Evolutionary conservation across 305 asterid genomes (phyloP).

Genomic region (Ilex paraguariensis): DNA sequence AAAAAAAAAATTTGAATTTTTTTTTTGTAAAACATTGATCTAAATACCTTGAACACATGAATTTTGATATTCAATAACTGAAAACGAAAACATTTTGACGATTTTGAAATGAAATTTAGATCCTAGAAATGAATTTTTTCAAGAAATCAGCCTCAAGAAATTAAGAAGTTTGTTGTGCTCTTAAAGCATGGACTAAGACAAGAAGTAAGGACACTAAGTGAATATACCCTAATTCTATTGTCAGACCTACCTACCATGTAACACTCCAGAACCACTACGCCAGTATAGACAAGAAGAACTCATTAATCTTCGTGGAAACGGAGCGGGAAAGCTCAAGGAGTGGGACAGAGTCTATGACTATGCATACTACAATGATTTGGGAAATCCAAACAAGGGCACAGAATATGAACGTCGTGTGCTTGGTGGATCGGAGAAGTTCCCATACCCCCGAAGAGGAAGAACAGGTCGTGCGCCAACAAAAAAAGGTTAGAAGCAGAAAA

Average conservation of each 20-base stretch:
- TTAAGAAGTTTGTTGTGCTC: no score
- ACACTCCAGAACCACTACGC: constrained; percentile 66
- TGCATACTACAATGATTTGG: constrained; percentile 79
- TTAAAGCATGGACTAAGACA: no score
- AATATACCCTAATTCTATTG: background rate
- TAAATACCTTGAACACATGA: no score
- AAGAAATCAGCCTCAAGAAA: no score
- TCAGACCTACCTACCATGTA: constrained; percentile 62
- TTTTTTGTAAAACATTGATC: no score
- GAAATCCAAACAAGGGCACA: constrained; percentile 52
- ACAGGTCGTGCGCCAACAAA: constrained; percentile 64
- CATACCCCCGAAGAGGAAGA: constrained; percentile 76
- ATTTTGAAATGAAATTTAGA: no score
- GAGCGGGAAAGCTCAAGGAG: constrained; percentile 54
- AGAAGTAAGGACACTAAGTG: no score
- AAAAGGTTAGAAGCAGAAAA: constrained; percentile 33
- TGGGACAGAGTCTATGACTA: constrained; percentile 97
- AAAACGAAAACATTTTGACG: no score
- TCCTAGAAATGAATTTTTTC: no score
- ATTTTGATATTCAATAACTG: no score
- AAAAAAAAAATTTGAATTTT: no score
- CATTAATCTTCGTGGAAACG: constrained; percentile 56
- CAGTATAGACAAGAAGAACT: constrained; percentile 70
- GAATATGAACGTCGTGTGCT: constrained; percentile 55
- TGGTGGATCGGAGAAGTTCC: constrained; percentile 56